Evolutionary conservation across 371 early-diverging fungal species (phyloP), one percentile per base, ranked within the genome.

Genomic region (Entomophthora muscae): DNA sequence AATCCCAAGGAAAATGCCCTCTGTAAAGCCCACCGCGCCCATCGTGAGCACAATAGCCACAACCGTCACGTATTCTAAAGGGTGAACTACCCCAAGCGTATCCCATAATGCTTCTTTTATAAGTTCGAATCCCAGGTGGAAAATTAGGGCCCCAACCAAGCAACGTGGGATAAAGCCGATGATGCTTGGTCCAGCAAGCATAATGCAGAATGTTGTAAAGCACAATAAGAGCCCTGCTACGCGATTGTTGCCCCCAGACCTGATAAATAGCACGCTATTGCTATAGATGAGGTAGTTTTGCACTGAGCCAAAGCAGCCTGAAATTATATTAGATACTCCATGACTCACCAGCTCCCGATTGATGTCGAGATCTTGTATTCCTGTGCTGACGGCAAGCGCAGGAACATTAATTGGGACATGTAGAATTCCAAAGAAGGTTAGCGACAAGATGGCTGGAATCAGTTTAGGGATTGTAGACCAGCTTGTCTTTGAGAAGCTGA

Each of bases 371-470:
- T 83, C 77, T 68, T 90, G 89, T 51, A 81, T 80, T 28, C 84
- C 80, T 1, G 93, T 91, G 0, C 91, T 90, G 0, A 93, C 93
- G 0, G 91, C 91, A 62, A 93, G 76, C 1, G 94, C 94, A 17
- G 94, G 95, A 0, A 93, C 90, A 64, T 88, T 89, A 67, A 88
- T 88, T 7, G 98, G 96, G 0, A 97, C 98, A 70, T 97, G 96
- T 24, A 97, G 76, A 31, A 95, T 83, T 74, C 92, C 93, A 72
- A 97, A 97, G 69, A 97, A 95, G 3, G 91, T 84, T 64, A 95
- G 73, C 0, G 95, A 92, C 21, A 93, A 64, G 85, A 93, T 91
- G 1, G 94, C 92, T 2, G 95, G 93, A 10, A 93, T 66, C 0
- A 91, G 83, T 31, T 79, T 74, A 22, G 78, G 72, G 1, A 94